Conservation (phyloP, 1,284 basidiomycete species). For the Boletellus deceptivus region DNA sequence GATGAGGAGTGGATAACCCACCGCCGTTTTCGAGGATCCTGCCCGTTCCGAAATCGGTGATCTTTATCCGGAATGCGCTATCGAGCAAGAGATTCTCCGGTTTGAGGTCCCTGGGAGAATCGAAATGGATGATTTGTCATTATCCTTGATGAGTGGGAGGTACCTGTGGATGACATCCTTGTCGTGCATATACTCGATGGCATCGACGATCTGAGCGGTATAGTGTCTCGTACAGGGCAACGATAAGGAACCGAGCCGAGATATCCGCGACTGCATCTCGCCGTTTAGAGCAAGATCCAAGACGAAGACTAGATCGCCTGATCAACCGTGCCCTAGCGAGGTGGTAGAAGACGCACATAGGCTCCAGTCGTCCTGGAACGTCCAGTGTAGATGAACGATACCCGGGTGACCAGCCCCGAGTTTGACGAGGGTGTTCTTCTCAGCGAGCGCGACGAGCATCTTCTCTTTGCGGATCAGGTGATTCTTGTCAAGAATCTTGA, state of each 20-base stretch:
- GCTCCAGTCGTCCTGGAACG: conserved; percentile 83
- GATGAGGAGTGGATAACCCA: conserved; percentile 25
- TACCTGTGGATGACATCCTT: conserved; percentile 86
- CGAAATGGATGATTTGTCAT: conserved; percentile 8
- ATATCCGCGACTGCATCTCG: conserved; percentile 81
- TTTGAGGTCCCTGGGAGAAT: conserved; percentile 68
- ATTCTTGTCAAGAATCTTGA: conserved; percentile 76
- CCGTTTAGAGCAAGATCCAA: conserved; percentile 89
- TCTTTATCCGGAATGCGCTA: conserved; percentile 81
- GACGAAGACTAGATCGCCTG: conserved; percentile 70
- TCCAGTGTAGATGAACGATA: conserved; percentile 76
- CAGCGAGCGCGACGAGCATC: conserved; percentile 59
- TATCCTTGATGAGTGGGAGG: conserved; percentile 13
- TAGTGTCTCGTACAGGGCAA: conserved; percentile 76
- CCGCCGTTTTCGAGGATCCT: conserved; percentile 72
- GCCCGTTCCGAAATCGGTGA: conserved; percentile 97
- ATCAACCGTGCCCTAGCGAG: conserved; percentile 3
- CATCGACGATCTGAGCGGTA: conserved; percentile 84
- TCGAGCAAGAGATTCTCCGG: conserved; percentile 93
- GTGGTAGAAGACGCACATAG: conserved; percentile 52
- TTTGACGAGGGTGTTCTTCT: conserved; percentile 62
- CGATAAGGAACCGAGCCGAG: conserved; percentile 80
- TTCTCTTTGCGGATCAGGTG: conserved; percentile 70
- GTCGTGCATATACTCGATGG: conserved; percentile 85
- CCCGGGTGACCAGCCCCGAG: conserved; percentile 77